phyloP scores from a whole-genome alignment of 768 basidiomycete species.

The Mycena rosella region DNA sequence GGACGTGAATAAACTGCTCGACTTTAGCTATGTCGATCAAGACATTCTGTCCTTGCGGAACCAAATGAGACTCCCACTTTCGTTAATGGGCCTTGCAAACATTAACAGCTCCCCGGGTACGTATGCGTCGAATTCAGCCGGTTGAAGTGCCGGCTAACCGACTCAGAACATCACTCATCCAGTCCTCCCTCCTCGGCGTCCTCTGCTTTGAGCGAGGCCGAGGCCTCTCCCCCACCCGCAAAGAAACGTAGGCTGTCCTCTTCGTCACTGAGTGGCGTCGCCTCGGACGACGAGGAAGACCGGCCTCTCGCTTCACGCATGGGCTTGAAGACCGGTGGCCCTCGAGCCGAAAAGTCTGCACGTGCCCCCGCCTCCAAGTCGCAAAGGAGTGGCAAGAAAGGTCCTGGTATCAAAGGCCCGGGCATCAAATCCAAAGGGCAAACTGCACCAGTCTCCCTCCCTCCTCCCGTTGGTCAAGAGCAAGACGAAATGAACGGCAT shows the following conservation, averaged over 20 bases:
- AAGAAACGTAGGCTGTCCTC: slow-evolving; percentile 64
- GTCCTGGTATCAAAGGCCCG: too few species aligned
- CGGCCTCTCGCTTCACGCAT: slow-evolving; percentile 67
- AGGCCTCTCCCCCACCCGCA: slow-evolving; percentile 56
- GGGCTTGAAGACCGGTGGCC: slow-evolving; percentile 42
- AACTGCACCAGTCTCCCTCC: slow-evolving; percentile 61
- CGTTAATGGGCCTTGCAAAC: slow-evolving; percentile 62
- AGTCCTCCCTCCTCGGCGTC: slow-evolving; percentile 62
- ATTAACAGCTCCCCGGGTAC: slow-evolving; percentile 66
- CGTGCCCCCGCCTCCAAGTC: slow-evolving; percentile 43
- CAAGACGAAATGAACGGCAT: slow-evolving; percentile 58
- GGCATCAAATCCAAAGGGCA: slow-evolving; percentile 73
- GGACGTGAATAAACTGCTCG: slow-evolving; percentile 82
- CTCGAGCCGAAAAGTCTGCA: slow-evolving; percentile 46
- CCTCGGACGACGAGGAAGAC: slow-evolving; percentile 68
- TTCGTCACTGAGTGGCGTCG: slow-evolving; percentile 68
- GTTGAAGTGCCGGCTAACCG: slow-evolving; percentile 18
- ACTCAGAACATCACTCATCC: slow-evolving; percentile 45
- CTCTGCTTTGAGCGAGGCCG: slow-evolving; percentile 65
- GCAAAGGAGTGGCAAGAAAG: slow-evolving; percentile 67
- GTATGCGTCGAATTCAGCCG: slow-evolving; percentile 28
- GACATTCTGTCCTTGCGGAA: slow-evolving; percentile 77
- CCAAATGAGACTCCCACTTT: slow-evolving; percentile 72
- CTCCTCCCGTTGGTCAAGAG: slow-evolving; percentile 55
- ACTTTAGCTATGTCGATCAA: slow-evolving; percentile 82